Base-by-base conservation (phyloP, 1,284 basidiomycete genomes). In the Testicularia cyperi region DNA sequence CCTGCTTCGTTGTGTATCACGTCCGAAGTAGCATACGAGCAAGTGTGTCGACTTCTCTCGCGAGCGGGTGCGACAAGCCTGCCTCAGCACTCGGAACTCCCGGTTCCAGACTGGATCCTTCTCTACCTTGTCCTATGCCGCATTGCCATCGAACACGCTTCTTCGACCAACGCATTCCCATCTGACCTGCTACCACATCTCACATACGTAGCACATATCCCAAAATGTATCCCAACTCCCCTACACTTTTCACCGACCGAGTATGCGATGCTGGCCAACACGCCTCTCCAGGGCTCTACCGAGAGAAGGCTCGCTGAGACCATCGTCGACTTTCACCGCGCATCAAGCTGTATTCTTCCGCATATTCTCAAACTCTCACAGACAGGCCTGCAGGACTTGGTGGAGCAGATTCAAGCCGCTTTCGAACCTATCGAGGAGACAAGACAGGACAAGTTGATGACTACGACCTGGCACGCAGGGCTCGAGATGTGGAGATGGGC, bases 401-500 rank as follows among this genome's bases (percentile, higher is more conserved):
- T 5, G 4, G 10, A 8, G 5, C 14, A 34, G 2, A 1, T 22
- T 5, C 23, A 44, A 14, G 3, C 2, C 4, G n/a, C n/a, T n/a
- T n/a, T n/a, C n/a, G n/a, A n/a, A n/a, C n/a, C n/a, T n/a, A n/a
- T n/a, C n/a, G n/a, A n/a, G n/a, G n/a, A n/a, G n/a, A n/a, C n/a
- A n/a, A n/a, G n/a, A n/a, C n/a, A 35, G 16, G 47, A 44, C 20
- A n/a, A 19, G 3, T 12, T 37, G 14, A 45, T 46, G 44, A 12
- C 35, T 7, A 13, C 20, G 4, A 54, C 47, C 6, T 38, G 32
- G 6, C 43, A 44, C 32, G 14, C 16, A 6, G 55, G 45, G 20
- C 22, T 61, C 0, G 37, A 45, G 18, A 34, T 58, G 2, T 74
- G 68, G 63, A 36, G 53, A 16, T 72, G 70, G 72, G 61, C 70